Percentiles rank a stretch among this genome's conserved stretches.
These are phyloP conservation scores for Aspergillus vadensis DNA, from an alignment of 2,329 filamentous ascomycete species.

Conservation along the genomic window DNA sequence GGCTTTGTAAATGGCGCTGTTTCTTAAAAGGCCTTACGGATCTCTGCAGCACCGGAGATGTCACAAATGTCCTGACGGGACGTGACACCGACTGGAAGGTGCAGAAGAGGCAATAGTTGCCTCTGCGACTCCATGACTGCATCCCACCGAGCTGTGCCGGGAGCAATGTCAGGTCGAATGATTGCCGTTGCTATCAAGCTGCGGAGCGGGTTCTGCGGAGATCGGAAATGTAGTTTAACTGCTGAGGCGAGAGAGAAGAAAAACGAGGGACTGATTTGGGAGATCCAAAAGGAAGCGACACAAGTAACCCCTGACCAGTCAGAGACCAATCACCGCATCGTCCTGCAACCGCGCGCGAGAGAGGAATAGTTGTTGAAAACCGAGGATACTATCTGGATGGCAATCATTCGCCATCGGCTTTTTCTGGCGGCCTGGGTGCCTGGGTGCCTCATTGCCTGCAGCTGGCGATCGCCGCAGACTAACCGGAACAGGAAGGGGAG, in stretches of 20 bases:
- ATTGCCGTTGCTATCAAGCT: neutral
- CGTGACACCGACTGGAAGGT: conserved; percentile 37
- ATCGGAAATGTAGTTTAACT: neutral
- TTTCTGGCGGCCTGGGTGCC: neutral
- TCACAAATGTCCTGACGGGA: conserved; percentile 33
- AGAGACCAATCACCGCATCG: neutral
- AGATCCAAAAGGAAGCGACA: neutral
- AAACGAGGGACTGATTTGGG: neutral
- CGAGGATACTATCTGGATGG: neutral
- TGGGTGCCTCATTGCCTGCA: neutral
- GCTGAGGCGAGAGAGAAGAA: neutral
- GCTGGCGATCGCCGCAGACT: neutral
- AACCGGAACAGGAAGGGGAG: neutral
- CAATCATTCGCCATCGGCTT: neutral
- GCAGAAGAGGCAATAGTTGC: conserved; percentile 46
- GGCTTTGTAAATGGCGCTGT: neutral
- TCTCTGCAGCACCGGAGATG: conserved; percentile 29
- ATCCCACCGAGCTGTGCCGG: conserved; percentile 33
- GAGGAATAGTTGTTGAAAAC: too few species aligned
- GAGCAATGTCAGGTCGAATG: neutral
- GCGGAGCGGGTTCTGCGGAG: neutral
- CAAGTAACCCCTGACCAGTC: too few species aligned
- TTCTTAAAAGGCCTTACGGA: neutral
- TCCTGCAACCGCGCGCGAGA: neutral
- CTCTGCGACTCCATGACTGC: conserved; percentile 41